Base-by-base conservation (phyloP, 345 rosid genomes). In the Fremontodendron californicum region DNA sequence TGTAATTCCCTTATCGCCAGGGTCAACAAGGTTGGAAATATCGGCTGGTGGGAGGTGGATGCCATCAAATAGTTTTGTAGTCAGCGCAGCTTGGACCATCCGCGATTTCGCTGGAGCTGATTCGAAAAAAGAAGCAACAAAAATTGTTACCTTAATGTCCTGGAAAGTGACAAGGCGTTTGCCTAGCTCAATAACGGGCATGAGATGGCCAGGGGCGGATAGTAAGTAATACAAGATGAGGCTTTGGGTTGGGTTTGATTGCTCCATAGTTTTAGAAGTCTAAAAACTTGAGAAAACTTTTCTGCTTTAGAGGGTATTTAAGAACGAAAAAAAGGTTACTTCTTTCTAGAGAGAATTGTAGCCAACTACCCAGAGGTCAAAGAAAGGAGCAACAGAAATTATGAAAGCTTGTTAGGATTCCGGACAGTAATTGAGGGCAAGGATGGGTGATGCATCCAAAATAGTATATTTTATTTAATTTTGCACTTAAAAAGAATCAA, bases 191-290 rank as follows among this genome's bases (percentile, higher is more conserved):
- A 86, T 27, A 35, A 82, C 60, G 0, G 91, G 89, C 78, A 84
- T 82, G 5, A 86, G 76, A 81, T 86, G 91, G 33, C 21, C 89
- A 85, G 23, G 89, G 88, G 76, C 84, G 3, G 91, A 42, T n/a
- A n/a, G n/a, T n/a, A n/a, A 88, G 77, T 6, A 86, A 78, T 0
- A 73, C 80, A 4, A 77, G 51, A 40, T 81, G 89, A 25, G 67
- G 35, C 12, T 10, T n/a, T n/a, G n/a, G n/a, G n/a, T 60, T 13
- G 16, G 19, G n/a, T 31, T 62, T 15, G 65, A 23, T 15, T 49
- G 21, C 18, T 49, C 15, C 16, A 11, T 13, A 3, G 18, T 46
- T 46, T 42, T 9, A 45, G 49, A 45, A 11, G 16, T 45, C 49
- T 45, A 45, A 45, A 43, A 45, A 45, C 49, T 11, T 11, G 16